A percentile compares a stretch with the other conserved stretches of the same genome.
Evolutionary conservation across 257 asterid species (phyloP).

Genomic region (Ehretia macrophylla): DNA sequence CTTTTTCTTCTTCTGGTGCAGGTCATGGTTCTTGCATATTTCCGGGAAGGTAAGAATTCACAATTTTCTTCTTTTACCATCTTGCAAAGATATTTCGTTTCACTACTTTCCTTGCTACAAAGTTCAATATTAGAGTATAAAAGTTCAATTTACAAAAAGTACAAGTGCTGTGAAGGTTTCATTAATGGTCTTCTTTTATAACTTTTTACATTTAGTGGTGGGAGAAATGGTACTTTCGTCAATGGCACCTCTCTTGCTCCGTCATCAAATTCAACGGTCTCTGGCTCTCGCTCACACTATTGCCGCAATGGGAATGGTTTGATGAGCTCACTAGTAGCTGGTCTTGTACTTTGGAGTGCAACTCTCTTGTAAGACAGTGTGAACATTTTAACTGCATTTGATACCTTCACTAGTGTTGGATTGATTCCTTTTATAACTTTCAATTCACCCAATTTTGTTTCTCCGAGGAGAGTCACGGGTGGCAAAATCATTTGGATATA

Average conservation of each 20-base stretch:
- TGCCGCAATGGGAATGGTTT: constrained; percentile 11
- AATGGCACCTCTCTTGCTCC: constrained; percentile 72
- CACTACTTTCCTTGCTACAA: background rate
- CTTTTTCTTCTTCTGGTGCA: constrained; percentile 29
- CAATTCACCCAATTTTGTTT: constrained; percentile 56
- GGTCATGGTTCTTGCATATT: constrained; percentile 74
- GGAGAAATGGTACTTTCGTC: constrained; percentile 54
- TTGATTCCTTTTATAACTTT: constrained; percentile 11
- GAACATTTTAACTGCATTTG: constrained; percentile 19
- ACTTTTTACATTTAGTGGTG: constrained; percentile 42
- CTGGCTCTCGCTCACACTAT: constrained; percentile 45
- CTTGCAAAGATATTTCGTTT: background rate
- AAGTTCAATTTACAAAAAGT: background rate
- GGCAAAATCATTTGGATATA: constrained; percentile 15
- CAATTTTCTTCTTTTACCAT: background rate
- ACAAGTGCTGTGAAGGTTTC: background rate
- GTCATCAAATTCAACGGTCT: constrained; percentile 51
- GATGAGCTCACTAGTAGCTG: constrained; percentile 25
- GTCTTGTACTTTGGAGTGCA: constrained; percentile 35
- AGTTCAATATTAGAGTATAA: background rate
- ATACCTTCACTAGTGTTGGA: constrained; percentile 10
- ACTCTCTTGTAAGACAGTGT: constrained; percentile 28
- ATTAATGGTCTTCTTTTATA: constrained; percentile 5
- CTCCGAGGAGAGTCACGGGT: constrained; percentile 36
- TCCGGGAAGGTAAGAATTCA: constrained; percentile 71